A percentile compares a stretch with the other conserved stretches of the same genome.
phyloP scores from a whole-genome alignment of 176 grass and related monocot genomes.

The Oryza glumipatula region DNA sequence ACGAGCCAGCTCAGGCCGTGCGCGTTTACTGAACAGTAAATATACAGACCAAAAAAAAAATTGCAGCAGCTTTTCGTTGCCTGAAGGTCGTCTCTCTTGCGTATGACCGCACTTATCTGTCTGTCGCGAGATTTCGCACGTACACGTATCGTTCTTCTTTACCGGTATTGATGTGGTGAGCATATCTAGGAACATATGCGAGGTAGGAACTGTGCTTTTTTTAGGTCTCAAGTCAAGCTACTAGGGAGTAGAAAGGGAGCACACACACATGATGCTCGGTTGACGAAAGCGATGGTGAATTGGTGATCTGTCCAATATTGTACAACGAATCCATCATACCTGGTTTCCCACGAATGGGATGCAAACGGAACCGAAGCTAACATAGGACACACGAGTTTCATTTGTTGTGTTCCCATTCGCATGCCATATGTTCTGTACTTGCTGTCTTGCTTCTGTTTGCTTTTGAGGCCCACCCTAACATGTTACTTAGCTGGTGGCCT shows the following conservation, averaged over 20 bases:
- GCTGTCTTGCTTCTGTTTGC: neutral
- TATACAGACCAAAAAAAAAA: neutral
- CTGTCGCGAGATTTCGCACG: neutral
- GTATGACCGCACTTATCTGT: neutral
- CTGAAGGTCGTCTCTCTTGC: neutral
- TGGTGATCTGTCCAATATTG: conserved; percentile 36
- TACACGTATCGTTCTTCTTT: conserved; percentile 15
- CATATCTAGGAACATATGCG: conserved; percentile 13
- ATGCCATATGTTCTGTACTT: neutral
- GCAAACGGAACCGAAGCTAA: neutral
- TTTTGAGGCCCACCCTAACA: neutral
- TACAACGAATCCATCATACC: conserved; percentile 11
- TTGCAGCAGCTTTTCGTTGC: neutral
- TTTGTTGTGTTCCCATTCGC: neutral
- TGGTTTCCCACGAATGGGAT: neutral
- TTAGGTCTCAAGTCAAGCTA: conserved; percentile 4
- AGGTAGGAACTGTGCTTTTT: neutral
- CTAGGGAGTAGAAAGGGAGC: neutral
- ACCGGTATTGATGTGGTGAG: neutral
- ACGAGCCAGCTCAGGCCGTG: neutral
- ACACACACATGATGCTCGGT: neutral
- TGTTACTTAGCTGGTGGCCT: neutral
- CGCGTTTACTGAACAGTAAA: neutral
- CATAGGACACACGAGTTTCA: neutral
- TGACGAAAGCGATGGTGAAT: neutral